These are phyloP conservation scores for Phytopythium helicoides DNA, from an alignment of 352 stramenopile species.

Conservation along the genomic window DNA sequence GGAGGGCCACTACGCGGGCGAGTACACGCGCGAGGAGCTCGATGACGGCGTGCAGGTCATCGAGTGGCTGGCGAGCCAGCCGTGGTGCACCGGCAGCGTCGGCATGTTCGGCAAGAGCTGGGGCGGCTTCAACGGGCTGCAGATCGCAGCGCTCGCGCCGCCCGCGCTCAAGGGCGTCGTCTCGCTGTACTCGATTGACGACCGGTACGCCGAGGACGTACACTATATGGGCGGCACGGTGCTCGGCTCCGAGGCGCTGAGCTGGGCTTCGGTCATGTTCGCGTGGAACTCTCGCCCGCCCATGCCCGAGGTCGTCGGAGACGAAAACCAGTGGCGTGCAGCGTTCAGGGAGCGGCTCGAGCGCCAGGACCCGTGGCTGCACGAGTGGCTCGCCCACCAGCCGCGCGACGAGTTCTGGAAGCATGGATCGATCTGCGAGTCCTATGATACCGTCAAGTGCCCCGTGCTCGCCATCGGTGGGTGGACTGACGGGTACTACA, in stretches of 20 bases:
- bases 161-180: slow-evolving; percentile 39
- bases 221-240: slow-evolving; percentile 46
- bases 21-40: slow-evolving; percentile 47
- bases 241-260: slow-evolving; percentile 45
- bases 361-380: slow-evolving; percentile 39
- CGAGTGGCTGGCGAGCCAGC: slow-evolving; percentile 37
- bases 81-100: slow-evolving; percentile 39
- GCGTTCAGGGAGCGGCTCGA: slow-evolving; percentile 34
- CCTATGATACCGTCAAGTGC: slow-evolving; percentile 29
- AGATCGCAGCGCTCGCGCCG: slow-evolving; percentile 36
- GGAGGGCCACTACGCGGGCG: slow-evolving; percentile 33
- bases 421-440: slow-evolving; percentile 44
- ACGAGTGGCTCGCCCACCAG: slow-evolving; percentile 47
- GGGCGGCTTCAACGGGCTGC: slow-evolving; percentile 50
- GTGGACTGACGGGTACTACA: slow-evolving; percentile 53
- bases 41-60: slow-evolving; percentile 44
- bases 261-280: slow-evolving; percentile 52
- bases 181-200: slow-evolving; percentile 56
- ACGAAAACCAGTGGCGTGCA: slow-evolving; percentile 23
- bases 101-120: slow-evolving; percentile 55
- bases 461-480: slow-evolving; percentile 42
- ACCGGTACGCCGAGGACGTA: slow-evolving; percentile 49
- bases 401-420: slow-evolving; percentile 43
- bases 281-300: slow-evolving; percentile 39
- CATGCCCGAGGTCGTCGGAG: slow-evolving; percentile 29